These are phyloP conservation scores for Rauvolfia tetraphylla DNA, from an alignment of 257 asterid species.

Conservation along the genomic window DNA sequence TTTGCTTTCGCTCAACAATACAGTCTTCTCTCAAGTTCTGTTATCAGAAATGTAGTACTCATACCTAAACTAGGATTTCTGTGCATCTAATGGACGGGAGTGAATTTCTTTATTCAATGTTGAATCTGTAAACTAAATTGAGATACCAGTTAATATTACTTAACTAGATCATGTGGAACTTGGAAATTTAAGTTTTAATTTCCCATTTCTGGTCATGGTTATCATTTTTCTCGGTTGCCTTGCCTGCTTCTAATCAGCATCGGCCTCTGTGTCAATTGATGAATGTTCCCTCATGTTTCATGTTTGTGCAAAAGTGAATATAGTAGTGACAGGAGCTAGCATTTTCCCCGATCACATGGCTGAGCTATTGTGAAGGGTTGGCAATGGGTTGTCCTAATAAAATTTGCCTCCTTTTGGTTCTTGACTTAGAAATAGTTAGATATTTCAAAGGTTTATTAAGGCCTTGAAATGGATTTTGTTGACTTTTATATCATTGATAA, in stretches of 20 bases:
- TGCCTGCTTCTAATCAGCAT: neutral
- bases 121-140: neutral
- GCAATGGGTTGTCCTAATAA: conserved; percentile 24
- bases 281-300: neutral
- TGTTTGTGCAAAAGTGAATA: neutral
- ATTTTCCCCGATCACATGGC: conserved; percentile 10
- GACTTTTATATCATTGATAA: neutral
- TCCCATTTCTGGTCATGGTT: neutral
- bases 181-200: neutral
- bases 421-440: neutral
- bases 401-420: conserved; percentile 2
- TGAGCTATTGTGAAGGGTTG: conserved; percentile 33
- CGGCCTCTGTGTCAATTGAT: neutral
- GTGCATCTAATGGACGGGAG: neutral
- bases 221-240: neutral
- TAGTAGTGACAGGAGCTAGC: neutral
- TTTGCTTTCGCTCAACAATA: neutral
- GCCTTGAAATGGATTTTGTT: neutral
- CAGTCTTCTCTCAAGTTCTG: neutral
- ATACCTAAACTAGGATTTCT: neutral
- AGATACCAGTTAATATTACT: neutral
- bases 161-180: neutral
- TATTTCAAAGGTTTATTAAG: neutral
- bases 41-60: neutral
- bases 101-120: neutral